Evolutionary conservation across 2,329 filamentous ascomycete genomes (phyloP).

Genomic region (Phaeomoniella chlamydospora): DNA sequence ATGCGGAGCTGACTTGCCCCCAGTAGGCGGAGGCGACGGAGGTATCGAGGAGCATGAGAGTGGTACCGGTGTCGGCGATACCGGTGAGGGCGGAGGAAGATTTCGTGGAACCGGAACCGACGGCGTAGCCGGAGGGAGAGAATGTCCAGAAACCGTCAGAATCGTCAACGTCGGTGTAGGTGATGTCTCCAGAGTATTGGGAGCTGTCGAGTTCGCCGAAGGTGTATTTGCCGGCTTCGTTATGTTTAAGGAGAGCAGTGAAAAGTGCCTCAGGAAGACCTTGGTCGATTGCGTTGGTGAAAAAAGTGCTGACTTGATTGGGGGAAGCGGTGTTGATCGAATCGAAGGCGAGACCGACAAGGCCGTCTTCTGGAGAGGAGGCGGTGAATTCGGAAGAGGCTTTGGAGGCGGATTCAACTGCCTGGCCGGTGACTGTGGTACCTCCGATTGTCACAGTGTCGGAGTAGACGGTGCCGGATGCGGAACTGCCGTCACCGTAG

Average conservation of each 20-base stretch:
- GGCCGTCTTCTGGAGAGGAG: constrained; percentile 41
- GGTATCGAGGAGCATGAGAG: constrained; percentile 45
- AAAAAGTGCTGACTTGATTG: constrained; percentile 39
- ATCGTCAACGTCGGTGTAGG: constrained; percentile 40
- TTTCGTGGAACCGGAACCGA: constrained; percentile 27
- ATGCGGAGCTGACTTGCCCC: constrained; percentile 35
- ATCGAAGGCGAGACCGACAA: constrained; percentile 46
- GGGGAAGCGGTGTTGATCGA: constrained; percentile 41
- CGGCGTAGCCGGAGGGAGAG: constrained; percentile 34
- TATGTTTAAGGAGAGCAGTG: constrained; percentile 39
- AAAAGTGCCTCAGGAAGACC: constrained; percentile 37
- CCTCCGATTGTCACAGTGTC: constrained; percentile 50
- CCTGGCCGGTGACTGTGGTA: constrained; percentile 44
- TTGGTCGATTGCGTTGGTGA: constrained; percentile 39
- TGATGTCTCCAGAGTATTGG: constrained; percentile 44
- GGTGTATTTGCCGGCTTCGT: constrained; percentile 36
- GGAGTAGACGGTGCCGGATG: constrained; percentile 49
- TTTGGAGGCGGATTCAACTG: constrained; percentile 48
- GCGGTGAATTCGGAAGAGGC: constrained; percentile 39
- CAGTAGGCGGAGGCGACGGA: constrained; percentile 46
- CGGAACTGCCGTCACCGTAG: constrained; percentile 52
- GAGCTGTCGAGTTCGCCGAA: constrained; percentile 44
- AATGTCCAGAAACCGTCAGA: constrained; percentile 52
- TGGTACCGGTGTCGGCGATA: constrained; percentile 60
- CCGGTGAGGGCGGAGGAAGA: constrained; percentile 25